phyloP scores from a whole-genome alignment of 1,284 basidiomycete genomes.

The Rhodotorula sp. region DNA sequence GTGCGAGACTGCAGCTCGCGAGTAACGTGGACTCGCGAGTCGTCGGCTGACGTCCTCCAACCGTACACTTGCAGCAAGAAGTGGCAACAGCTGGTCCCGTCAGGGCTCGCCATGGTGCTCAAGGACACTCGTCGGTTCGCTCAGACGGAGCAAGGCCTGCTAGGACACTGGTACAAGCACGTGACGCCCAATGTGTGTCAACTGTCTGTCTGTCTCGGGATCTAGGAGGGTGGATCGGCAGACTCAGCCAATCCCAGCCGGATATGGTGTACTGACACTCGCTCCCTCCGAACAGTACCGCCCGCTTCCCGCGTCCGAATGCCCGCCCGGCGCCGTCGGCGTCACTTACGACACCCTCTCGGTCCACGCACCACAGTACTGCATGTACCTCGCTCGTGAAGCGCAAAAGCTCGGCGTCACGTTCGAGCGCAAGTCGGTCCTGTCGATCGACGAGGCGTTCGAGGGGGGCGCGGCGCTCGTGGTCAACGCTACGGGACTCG shows the following conservation, averaged over 20 bases:
- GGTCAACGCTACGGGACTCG: conserved; percentile 56
- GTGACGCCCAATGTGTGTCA: conserved; percentile 58
- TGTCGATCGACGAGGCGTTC: conserved; percentile 51
- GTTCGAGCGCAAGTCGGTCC: conserved; percentile 48
- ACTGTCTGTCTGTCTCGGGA: no score
- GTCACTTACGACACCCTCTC: conserved; percentile 51
- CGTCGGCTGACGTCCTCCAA: neutral
- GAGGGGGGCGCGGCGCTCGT: conserved; percentile 47
- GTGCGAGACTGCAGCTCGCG: neutral
- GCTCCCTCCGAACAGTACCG: conserved; percentile 51
- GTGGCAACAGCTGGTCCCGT: conserved; percentile 58
- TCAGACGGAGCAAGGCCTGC: conserved; percentile 16
- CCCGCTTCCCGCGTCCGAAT: conserved; percentile 43
- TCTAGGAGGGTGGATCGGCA: no score
- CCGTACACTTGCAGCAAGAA: conserved; percentile 51
- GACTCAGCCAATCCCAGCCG: no score
- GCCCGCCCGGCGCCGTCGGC: conserved; percentile 49
- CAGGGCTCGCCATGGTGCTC: conserved; percentile 56
- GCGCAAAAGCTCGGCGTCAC: conserved; percentile 47
- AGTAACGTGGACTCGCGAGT: no score
- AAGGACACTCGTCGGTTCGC: conserved; percentile 31
- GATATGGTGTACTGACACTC: neutral
- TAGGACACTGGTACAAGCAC: conserved; percentile 59
- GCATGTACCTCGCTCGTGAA: conserved; percentile 47
- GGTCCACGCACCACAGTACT: conserved; percentile 52